Evolutionary conservation across 1,139 yeast genomes (phyloP).

Genomic region (Entelexis sorbosivorans): DNA sequence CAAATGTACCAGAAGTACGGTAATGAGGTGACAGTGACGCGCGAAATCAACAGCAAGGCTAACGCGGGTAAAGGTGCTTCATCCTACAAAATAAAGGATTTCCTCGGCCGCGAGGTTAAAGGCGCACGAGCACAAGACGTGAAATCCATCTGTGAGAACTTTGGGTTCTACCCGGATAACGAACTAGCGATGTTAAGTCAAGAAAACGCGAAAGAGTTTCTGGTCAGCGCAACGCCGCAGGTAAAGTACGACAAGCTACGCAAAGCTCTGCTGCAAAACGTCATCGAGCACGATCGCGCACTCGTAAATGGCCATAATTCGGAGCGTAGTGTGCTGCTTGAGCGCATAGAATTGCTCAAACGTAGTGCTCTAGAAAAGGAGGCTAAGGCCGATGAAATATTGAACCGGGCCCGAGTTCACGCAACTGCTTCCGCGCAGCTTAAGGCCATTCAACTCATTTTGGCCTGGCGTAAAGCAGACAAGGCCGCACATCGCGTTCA

Average conservation of each 20-base stretch:
- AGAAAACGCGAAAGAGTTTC: constrained; percentile 83
- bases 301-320: background rate
- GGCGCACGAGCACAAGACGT: constrained; percentile 39
- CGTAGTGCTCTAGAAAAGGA: background rate
- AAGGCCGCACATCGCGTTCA: constrained; percentile 28
- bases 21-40: constrained; percentile 52
- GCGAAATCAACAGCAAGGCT: constrained; percentile 37
- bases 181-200: constrained; percentile 91
- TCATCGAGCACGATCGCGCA: constrained; percentile 1
- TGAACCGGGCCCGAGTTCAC: background rate
- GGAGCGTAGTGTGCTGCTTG: constrained; percentile 3
- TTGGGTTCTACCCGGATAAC: constrained; percentile 73
- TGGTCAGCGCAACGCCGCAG: constrained; percentile 60
- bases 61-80: constrained; percentile 28
- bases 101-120: constrained; percentile 40
- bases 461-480: constrained; percentile 27
- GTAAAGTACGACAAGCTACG: constrained; percentile 54
- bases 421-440: background rate
- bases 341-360: background rate
- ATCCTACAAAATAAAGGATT: constrained; percentile 46
- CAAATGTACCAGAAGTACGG: constrained; percentile 56
- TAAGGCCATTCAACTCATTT: background rate
- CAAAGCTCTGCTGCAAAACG: constrained; percentile 29
- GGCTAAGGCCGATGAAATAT: constrained; percentile 2
- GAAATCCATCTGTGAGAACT: constrained; percentile 56